Evolutionary conservation across 768 basidiomycete genomes (phyloP).

Genomic region (Russula dissimulans): DNA sequence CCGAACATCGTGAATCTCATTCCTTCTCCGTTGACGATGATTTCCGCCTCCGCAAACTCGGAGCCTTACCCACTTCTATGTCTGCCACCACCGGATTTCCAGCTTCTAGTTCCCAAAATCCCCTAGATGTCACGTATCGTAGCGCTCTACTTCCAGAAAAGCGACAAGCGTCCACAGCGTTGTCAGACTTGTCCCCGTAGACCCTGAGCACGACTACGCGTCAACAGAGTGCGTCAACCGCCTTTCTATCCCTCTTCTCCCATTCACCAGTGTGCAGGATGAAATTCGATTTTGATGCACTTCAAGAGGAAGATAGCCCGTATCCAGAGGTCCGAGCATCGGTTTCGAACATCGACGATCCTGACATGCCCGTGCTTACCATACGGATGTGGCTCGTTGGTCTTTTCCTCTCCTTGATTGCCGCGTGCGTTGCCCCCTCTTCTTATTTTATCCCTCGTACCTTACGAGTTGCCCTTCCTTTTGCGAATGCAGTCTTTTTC

Average conservation of each 20-base stretch:
- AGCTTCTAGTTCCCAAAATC: slow-evolving; percentile 31
- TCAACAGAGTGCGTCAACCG: slow-evolving; percentile 44
- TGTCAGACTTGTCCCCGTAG: slow-evolving; percentile 29
- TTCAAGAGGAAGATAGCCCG: slow-evolving; percentile 91
- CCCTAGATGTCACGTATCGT: slow-evolving; percentile 24
- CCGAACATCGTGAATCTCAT: slow-evolving; percentile 30
- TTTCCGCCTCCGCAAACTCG: slow-evolving; percentile 23
- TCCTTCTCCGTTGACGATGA: slow-evolving; percentile 33
- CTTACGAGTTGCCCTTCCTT: not conserved
- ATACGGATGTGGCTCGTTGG: slow-evolving; percentile 92
- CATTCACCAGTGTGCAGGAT: slow-evolving; percentile 40
- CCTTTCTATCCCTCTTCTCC: not conserved
- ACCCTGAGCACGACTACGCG: slow-evolving; percentile 26
- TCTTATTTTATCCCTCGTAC: not conserved
- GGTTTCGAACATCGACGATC: slow-evolving; percentile 96
- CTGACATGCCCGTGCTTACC: slow-evolving; percentile 96
- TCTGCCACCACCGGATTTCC: slow-evolving; percentile 30
- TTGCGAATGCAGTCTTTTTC: slow-evolving; percentile 61
- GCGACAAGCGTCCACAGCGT: not conserved
- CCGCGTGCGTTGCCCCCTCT: slow-evolving; percentile 37
- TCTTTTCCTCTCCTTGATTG: slow-evolving; percentile 54
- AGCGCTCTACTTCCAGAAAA: slow-evolving; percentile 26
- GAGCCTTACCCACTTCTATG: slow-evolving; percentile 21
- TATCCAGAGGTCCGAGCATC: slow-evolving; percentile 95
- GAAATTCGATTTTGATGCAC: slow-evolving; percentile 76